These are phyloP conservation scores for Exutisphaerella laricina DNA, from an alignment of 2,329 filamentous ascomycete species.

Conservation along the genomic window DNA sequence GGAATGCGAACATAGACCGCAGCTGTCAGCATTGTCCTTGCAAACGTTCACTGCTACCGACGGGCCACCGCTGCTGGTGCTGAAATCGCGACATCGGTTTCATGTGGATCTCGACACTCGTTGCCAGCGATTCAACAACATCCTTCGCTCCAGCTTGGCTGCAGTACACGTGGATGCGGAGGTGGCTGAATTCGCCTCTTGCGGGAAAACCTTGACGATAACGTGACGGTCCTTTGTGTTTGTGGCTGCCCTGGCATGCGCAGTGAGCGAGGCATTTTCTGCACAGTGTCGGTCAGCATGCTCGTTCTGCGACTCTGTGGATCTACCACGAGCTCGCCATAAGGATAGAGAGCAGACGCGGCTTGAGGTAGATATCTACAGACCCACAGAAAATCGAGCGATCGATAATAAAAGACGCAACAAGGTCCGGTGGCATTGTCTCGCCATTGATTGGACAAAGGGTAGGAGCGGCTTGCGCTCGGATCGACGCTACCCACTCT, in stretches of 20 bases:
- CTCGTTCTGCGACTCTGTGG: background rate
- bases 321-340: background rate
- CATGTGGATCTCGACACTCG: no score
- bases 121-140: no score
- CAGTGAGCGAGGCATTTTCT: background rate
- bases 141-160: no score
- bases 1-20: no score
- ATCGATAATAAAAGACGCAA: background rate
- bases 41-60: constrained; percentile 2
- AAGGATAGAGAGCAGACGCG: background rate
- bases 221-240: background rate
- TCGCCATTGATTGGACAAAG: background rate
- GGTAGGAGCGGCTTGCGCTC: background rate
- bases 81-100: no score
- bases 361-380: background rate
- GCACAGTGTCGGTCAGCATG: background rate
- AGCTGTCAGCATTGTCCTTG: constrained; percentile 1
- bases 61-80: no score
- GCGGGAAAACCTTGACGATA: constrained; percentile 6
- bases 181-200: constrained; percentile 1
- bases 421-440: background rate
- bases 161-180: no score
- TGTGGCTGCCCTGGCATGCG: background rate
- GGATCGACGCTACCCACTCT: no score
- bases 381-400: background rate